Evolutionary conservation across 768 basidiomycete species (phyloP).

Genomic region (Kwoniella newhampshirensis): DNA sequence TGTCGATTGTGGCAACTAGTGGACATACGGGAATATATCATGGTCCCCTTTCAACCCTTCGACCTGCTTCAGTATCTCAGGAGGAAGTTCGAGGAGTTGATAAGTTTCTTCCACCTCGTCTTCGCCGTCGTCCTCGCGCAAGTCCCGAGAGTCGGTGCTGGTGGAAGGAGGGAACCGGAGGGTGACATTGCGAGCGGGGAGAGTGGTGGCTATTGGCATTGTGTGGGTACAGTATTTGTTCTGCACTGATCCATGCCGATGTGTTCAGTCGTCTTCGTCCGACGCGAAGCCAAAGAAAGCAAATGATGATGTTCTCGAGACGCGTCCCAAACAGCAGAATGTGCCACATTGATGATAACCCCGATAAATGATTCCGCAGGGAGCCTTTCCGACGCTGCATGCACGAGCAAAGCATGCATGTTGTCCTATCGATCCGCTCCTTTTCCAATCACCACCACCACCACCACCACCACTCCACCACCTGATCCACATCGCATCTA

Average conservation of each 20-base stretch:
- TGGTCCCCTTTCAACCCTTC: slow-evolving; percentile 22
- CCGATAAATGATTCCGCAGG: neutral
- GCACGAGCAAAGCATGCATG: neutral
- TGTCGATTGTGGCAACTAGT: neutral
- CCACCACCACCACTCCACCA: too few relatives aligned
- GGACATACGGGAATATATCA: slow-evolving; percentile 32
- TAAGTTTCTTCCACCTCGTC: slow-evolving; percentile 37
- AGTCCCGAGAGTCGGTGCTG: neutral
- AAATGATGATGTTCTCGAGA: neutral
- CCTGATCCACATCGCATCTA: too few relatives aligned
- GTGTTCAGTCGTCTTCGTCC: too few relatives aligned
- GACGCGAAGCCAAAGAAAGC: neutral
- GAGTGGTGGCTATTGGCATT: slow-evolving; percentile 21
- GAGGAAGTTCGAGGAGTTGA: slow-evolving; percentile 51
- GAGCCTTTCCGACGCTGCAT: slow-evolving; percentile 6
- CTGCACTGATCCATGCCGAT: neutral
- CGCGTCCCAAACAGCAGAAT: neutral
- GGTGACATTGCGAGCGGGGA: slow-evolving; percentile 24
- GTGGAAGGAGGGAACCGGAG: slow-evolving; percentile 28
- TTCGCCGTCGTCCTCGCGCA: neutral
- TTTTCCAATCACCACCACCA: neutral
- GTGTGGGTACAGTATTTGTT: neutral
- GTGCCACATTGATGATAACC: slow-evolving; percentile 10
- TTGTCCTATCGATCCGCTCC: slow-evolving; percentile 1
- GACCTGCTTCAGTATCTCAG: slow-evolving; percentile 49